Conservation (phyloP, 495 filamentous ascomycete genomes). For the Aspergillus asperescens region DNA sequence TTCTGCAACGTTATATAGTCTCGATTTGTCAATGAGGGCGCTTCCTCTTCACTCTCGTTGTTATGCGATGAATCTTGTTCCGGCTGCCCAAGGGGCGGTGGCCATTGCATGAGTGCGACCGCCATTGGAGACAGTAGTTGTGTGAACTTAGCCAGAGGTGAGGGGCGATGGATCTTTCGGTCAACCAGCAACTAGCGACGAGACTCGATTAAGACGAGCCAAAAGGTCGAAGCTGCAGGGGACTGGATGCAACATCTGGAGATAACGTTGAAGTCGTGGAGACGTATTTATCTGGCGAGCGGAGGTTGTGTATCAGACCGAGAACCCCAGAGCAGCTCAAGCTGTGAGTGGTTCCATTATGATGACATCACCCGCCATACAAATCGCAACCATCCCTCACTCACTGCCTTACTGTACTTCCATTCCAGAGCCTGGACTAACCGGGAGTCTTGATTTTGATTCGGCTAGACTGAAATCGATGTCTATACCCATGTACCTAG, state of each 20-base stretch:
- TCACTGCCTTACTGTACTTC: not conserved
- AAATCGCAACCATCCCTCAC: not conserved
- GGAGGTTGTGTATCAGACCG: not conserved
- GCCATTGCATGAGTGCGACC: slow-evolving; percentile 10
- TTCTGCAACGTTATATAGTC: not conserved
- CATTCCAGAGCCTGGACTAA: not conserved
- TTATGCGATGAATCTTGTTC: slow-evolving; percentile 4
- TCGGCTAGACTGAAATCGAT: too few relatives aligned
- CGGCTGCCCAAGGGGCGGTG: slow-evolving; percentile 10
- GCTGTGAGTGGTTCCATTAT: slow-evolving; percentile 10
- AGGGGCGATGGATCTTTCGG: not conserved
- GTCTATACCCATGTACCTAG: too few relatives aligned
- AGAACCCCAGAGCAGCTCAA: not conserved
- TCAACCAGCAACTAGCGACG: not conserved
- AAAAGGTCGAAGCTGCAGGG: not conserved
- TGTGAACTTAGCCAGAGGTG: not conserved
- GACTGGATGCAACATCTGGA: not conserved
- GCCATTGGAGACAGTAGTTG: slow-evolving; percentile 11
- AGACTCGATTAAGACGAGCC: not conserved
- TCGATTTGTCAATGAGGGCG: not conserved
- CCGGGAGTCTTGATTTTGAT: too few relatives aligned
- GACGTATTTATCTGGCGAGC: not conserved
- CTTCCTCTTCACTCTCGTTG: slow-evolving; percentile 4
- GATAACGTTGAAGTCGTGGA: not conserved
- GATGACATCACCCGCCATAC: slow-evolving; percentile 12